A percentile compares a stretch with the other conserved stretches of the same genome.
Evolutionary conservation across 768 basidiomycete genomes (phyloP).

Genomic region (Collybiopsis confluens): DNA sequence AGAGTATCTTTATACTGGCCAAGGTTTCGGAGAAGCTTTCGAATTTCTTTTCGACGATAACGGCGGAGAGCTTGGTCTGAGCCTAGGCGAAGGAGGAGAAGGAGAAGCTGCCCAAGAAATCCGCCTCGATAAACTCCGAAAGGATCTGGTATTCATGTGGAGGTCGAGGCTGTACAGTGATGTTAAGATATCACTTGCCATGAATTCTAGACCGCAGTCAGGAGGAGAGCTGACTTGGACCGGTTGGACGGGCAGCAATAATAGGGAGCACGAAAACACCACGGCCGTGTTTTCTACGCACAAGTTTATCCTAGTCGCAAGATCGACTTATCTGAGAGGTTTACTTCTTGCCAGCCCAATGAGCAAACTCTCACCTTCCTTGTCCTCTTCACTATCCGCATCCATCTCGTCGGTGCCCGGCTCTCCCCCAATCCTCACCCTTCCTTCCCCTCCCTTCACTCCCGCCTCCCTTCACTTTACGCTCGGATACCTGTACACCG

Average conservation of each 20-base stretch:
- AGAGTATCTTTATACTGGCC: constrained; percentile 92
- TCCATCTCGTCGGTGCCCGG: constrained; percentile 11
- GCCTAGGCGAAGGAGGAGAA: constrained; percentile 36
- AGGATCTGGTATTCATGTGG: constrained; percentile 79
- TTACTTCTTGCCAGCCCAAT: constrained; percentile 38
- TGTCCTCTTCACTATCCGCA: constrained; percentile 33
- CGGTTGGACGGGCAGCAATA: neutral
- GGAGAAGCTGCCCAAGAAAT: constrained; percentile 37
- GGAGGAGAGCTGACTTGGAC: neutral
- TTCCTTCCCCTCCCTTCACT: constrained; percentile 92
- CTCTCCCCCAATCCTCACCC: constrained; percentile 50
- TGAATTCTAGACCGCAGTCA: constrained; percentile 52
- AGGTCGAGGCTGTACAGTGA: constrained; percentile 71
- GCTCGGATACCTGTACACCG: constrained; percentile 91
- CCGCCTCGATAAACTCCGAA: constrained; percentile 53
- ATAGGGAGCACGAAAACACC: constrained; percentile 56
- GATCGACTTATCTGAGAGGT: constrained; percentile 82
- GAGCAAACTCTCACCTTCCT: constrained; percentile 43
- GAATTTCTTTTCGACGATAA: constrained; percentile 74
- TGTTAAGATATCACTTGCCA: constrained; percentile 74
- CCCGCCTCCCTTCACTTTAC: constrained; percentile 93
- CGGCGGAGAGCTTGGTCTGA: constrained; percentile 25
- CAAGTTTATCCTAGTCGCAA: constrained; percentile 86
- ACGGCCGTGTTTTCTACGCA: constrained; percentile 90
- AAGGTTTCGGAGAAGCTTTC: constrained; percentile 83